These are phyloP conservation scores for Mycena venus DNA, from an alignment of 768 basidiomycete genomes.

Conservation along the genomic window DNA sequence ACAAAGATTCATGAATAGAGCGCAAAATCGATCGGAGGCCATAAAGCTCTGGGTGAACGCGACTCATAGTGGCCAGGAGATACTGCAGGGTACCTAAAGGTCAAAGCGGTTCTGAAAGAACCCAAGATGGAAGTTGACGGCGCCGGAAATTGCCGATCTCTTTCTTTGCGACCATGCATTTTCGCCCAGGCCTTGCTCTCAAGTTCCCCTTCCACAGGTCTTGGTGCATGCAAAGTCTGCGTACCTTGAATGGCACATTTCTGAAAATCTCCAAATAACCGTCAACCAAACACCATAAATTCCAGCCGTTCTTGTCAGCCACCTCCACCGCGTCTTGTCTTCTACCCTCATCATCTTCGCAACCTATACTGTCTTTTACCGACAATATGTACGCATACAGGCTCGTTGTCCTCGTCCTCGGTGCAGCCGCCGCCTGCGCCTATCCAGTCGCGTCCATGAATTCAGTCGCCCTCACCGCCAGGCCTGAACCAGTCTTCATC, in stretches of 20 bases:
- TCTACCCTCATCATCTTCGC: constrained; percentile 9
- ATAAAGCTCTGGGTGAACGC: constrained; percentile 20
- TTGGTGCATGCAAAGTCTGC: too few relatives aligned
- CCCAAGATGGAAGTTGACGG: too few relatives aligned
- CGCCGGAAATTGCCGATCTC: too few relatives aligned
- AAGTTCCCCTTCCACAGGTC: too few relatives aligned
- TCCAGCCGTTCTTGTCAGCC: constrained; percentile 2
- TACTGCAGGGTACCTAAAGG: too few relatives aligned
- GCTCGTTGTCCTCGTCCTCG: constrained; percentile 18
- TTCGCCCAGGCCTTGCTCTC: too few relatives aligned
- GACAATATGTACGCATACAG: constrained; percentile 25
- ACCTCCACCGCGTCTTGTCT: constrained; percentile 21
- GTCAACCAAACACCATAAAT: not conserved
- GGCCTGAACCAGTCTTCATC: not conserved
- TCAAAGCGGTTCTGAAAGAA: not conserved
- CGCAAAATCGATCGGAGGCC: constrained; percentile 3
- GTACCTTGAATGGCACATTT: too few relatives aligned
- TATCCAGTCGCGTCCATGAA: constrained; percentile 14
- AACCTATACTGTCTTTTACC: not conserved
- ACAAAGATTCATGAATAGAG: constrained; percentile 51
- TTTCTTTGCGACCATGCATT: too few relatives aligned
- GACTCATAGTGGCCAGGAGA: not conserved
- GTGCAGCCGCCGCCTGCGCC: constrained; percentile 17
- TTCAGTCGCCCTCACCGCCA: not conserved
- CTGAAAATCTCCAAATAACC: too few relatives aligned